Evolutionary conservation across 306 rosid genomes (phyloP), one percentile per base, ranked within the genome.

Genomic region (Albizia julibrissin): DNA sequence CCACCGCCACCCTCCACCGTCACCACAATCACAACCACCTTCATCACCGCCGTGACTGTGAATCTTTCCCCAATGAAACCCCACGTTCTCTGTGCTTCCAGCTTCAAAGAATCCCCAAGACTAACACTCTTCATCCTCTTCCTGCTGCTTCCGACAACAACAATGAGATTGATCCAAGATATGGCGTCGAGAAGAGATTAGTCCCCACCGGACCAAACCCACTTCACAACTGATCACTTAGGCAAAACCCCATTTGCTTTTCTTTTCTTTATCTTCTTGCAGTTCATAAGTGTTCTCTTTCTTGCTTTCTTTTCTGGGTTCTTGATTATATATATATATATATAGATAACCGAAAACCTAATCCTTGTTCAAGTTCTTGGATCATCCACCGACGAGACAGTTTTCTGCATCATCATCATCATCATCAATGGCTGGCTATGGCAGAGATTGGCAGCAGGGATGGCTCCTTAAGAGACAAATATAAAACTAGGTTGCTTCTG

Each of bases 171-270:
- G 98, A 93, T 74, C 94, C 91, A 42, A 92, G 90, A 88, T 92
- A 84, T 70, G 99, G 94, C 15, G 93, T 72, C 19, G 97, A 95
- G 78, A 95, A 93, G 92, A 89, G 99, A 84, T 74, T 85, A 1
- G 98, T 95, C 31, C 99, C 99, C 21, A 85, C 99, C 12, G 99
- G 99, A 3, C 99, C 99, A 27, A 95, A 95, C 94, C 99, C 97
- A 72, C 99, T 95, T 79, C 99, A 95, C 88, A 95, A 95, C 64
- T 93, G 88, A 90, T 56, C 76, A 75, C 75, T 49, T 67, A 33
- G 43, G 62, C 27, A 80, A 79, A 79, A 76, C 31, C 52, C 71
- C 75, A 26, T 67, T 29, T 67, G 3, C 58, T 67, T 39, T 81
- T 59, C 66, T 44, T 68, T 54, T 61, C 39, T 84, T 76, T 56